Conservation (phyloP, 2,329 filamentous ascomycete genomes). For the Xylariaceae sp. region DNA sequence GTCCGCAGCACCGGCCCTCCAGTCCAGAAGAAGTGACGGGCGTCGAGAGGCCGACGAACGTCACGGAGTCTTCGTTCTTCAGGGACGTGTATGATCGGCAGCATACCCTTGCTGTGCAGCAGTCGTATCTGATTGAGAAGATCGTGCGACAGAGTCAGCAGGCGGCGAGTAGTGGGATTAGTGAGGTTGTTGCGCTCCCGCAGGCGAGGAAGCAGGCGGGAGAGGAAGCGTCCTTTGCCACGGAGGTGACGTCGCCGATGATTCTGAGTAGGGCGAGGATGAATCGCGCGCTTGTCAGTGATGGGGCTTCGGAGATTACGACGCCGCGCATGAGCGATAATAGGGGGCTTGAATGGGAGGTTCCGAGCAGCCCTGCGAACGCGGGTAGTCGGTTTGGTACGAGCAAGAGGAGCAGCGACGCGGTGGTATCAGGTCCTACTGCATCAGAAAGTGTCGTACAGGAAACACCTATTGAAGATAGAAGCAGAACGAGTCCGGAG, state of each 20-base stretch:
- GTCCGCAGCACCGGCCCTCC: slow-evolving; percentile 21
- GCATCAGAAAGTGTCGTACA: slow-evolving; percentile 6
- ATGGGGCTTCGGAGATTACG: slow-evolving; percentile 25
- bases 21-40: slow-evolving; percentile 15
- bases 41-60: slow-evolving; percentile 21
- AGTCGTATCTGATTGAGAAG: slow-evolving; percentile 31
- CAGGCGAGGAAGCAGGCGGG: slow-evolving; percentile 18
- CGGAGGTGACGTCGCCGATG: slow-evolving; percentile 28
- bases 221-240: slow-evolving; percentile 26
- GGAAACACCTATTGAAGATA: slow-evolving; percentile 5
- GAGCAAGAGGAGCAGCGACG: slow-evolving; percentile 17
- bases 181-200: slow-evolving; percentile 28
- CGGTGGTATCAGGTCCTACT: slow-evolving; percentile 9
- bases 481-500: neutral
- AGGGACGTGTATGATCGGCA: slow-evolving; percentile 27
- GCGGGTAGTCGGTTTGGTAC: slow-evolving; percentile 19
- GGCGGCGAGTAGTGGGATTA: slow-evolving; percentile 25
- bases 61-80: slow-evolving; percentile 30
- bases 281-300: slow-evolving; percentile 19
- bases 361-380: slow-evolving; percentile 31
- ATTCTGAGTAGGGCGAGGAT: slow-evolving; percentile 18
- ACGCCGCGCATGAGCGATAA: slow-evolving; percentile 26
- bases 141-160: slow-evolving; percentile 33
- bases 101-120: slow-evolving; percentile 25
- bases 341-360: slow-evolving; percentile 29